Evolutionary conservation across 2,329 filamentous ascomycete genomes (phyloP).

Genomic region (Ceratocystis cacaofunesta): DNA sequence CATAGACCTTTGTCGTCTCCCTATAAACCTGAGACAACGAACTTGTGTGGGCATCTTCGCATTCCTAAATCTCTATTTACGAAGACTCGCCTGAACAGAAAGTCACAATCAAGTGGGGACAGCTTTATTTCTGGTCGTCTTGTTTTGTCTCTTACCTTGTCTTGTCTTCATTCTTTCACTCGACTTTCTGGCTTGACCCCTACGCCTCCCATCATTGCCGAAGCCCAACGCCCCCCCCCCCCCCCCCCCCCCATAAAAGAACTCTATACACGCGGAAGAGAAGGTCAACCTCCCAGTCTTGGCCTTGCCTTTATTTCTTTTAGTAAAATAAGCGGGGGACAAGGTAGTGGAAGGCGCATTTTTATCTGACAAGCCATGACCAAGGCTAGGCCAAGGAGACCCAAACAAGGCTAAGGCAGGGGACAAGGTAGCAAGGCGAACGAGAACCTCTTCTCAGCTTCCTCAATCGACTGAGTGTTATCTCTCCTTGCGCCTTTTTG

Average conservation of each 20-base stretch:
- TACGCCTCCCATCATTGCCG: not conserved
- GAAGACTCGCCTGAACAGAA: not conserved
- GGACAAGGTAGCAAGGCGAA: too few species aligned
- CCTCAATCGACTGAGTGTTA: too few species aligned
- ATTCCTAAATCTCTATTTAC: not conserved
- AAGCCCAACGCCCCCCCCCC: not conserved
- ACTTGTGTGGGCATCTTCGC: too few species aligned
- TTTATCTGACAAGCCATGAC: not conserved
- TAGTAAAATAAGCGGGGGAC: not conserved
- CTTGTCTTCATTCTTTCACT: not conserved
- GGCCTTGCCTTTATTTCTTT: not conserved
- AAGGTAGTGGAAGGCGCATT: not conserved
- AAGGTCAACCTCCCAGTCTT: not conserved
- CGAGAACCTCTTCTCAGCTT: too few species aligned
- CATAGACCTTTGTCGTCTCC: too few species aligned
- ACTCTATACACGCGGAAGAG: too few species aligned
- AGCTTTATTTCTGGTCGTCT: not conserved
- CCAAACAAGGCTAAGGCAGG: too few species aligned
- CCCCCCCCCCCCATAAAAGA: not conserved
- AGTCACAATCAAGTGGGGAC: not conserved
- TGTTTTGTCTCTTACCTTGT: not conserved
- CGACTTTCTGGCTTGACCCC: not conserved
- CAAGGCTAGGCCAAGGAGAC: not conserved
- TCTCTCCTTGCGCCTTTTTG: too few species aligned
- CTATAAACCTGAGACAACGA: too few species aligned